phyloP scores from a whole-genome alignment of 352 stramenopile genomes.

The Chrysophaeum taylorii region DNA sequence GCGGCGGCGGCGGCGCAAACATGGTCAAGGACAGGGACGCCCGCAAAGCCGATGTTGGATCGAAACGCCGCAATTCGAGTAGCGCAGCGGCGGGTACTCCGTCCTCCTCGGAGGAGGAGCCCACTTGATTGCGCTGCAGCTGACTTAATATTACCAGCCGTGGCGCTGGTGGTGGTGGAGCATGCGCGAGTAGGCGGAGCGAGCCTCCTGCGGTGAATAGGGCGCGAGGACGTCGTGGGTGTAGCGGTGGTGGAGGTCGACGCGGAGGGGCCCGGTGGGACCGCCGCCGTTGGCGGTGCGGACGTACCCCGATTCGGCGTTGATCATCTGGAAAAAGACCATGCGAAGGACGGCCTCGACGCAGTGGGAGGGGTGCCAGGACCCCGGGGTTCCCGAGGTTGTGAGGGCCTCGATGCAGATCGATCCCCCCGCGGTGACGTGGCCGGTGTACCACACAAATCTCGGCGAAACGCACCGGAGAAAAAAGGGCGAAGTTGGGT shows the following conservation, averaged over 20 bases:
- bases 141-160: constrained; percentile 12
- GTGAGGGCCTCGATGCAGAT: constrained; percentile 12
- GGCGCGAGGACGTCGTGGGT: background rate
- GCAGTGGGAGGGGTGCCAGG: background rate
- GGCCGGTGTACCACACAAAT: constrained; percentile 7
- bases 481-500: constrained; percentile 2
- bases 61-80: too few relatives aligned
- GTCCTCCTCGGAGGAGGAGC: too few relatives aligned
- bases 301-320: background rate
- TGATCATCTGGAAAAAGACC: background rate
- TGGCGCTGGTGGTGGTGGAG: background rate
- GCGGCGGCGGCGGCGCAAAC: too few relatives aligned
- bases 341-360: background rate
- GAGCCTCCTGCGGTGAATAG: background rate
- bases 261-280: background rate
- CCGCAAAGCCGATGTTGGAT: too few relatives aligned
- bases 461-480: background rate
- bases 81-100: too few relatives aligned
- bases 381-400: background rate
- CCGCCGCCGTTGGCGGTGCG: background rate
- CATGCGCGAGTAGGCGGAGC: background rate
- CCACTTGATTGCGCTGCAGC: too few relatives aligned
- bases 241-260: background rate
- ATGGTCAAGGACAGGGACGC: too few relatives aligned
- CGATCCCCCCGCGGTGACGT: background rate